phyloP scores from a whole-genome alignment of 768 basidiomycete species.

The Tulasnella calospora region DNA sequence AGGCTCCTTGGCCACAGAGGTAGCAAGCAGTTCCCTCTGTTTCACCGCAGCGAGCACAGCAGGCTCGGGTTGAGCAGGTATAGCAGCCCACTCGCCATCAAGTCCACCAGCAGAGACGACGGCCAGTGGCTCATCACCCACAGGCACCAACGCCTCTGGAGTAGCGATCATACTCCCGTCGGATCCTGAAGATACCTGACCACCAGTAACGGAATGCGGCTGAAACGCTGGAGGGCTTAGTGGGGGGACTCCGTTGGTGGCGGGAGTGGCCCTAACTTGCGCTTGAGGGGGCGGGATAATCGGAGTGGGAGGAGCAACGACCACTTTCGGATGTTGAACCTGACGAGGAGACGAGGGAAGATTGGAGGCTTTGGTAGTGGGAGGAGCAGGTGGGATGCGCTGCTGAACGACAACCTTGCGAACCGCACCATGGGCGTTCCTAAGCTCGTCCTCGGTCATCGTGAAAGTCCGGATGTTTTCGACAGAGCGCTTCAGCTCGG shows the following conservation, averaged over 20 bases:
- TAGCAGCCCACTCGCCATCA: constrained; percentile 15
- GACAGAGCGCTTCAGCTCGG: constrained; percentile 55
- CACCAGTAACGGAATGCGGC: background rate
- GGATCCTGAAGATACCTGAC: constrained; percentile 7
- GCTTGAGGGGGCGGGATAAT: background rate
- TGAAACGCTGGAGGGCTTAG: constrained; percentile 3
- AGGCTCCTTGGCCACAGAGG: background rate
- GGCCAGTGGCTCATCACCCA: constrained; percentile 9
- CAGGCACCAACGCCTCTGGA: constrained; percentile 1
- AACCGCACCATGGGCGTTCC: constrained; percentile 33
- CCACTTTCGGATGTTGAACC: background rate
- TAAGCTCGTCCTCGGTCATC: constrained; percentile 48
- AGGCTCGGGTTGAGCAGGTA: background rate
- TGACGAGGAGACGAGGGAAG: background rate
- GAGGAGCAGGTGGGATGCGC: background rate
- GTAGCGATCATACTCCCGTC: constrained; percentile 20
- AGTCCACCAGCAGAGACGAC: constrained; percentile 17
- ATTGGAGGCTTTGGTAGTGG: background rate
- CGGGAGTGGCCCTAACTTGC: background rate
- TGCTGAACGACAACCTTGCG: constrained; percentile 25
- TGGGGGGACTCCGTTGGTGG: background rate
- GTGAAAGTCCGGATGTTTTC: constrained; percentile 57
- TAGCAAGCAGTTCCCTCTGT: background rate
- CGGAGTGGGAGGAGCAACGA: background rate
- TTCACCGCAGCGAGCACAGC: background rate